Evolutionary conservation across 371 early-diverging fungal species (phyloP).

Genomic region (Rhizomucor pusillus): DNA sequence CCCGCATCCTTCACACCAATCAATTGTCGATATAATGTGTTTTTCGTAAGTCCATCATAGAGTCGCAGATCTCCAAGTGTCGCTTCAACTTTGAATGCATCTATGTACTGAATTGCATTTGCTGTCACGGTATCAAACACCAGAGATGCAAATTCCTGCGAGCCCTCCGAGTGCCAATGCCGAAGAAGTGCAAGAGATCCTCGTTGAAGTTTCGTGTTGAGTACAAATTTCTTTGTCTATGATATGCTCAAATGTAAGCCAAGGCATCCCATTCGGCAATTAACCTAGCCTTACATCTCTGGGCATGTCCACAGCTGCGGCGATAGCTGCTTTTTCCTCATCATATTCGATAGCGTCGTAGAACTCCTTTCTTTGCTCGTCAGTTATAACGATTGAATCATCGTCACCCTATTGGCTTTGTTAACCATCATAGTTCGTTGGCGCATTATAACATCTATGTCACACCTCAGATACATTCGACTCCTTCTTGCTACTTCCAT

Average conservation of each 20-base stretch:
- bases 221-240: slow-evolving; percentile 55
- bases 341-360: slow-evolving; percentile 85
- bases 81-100: slow-evolving; percentile 32
- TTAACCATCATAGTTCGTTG: background rate
- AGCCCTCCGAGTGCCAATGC: slow-evolving; percentile 13
- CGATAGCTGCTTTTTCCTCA: slow-evolving; percentile 53
- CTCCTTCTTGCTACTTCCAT: background rate
- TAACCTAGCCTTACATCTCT: slow-evolving; percentile 55
- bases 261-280: background rate
- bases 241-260: background rate
- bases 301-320: slow-evolving; percentile 65
- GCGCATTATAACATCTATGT: background rate
- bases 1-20: slow-evolving; percentile 39
- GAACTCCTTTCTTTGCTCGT: slow-evolving; percentile 68
- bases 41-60: slow-evolving; percentile 35
- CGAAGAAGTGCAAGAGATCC: slow-evolving; percentile 68
- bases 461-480: background rate
- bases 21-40: slow-evolving; percentile 40
- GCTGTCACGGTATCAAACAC: slow-evolving; percentile 63
- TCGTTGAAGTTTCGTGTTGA: slow-evolving; percentile 59
- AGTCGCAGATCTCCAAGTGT: slow-evolving; percentile 42
- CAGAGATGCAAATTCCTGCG: slow-evolving; percentile 56
- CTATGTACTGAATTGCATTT: slow-evolving; percentile 34
- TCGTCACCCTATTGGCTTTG: slow-evolving; percentile 4
- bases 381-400: slow-evolving; percentile 30